Base-by-base conservation (phyloP, 805 yeast genomes). In the Cyberlindnera xylosilytica region DNA sequence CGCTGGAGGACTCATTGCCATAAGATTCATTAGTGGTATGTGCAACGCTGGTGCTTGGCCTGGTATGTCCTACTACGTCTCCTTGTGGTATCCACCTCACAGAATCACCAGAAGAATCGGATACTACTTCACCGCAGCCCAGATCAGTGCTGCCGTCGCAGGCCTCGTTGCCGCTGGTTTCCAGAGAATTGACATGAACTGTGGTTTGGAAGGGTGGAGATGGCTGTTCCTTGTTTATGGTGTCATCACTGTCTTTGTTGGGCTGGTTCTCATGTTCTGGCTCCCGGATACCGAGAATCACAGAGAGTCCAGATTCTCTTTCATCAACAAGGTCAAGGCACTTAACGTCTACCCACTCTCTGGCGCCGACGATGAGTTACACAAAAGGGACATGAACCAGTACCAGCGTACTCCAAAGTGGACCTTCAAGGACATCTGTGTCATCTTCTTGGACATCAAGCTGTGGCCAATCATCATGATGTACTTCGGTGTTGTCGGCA, bases 401-500 rank as follows among this genome's bases (percentile, higher is more conserved):
- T 69, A 85, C 41, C 78, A 78, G 52, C 62, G 54, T 34, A 62
- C 64, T 22, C 44, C 65, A 4, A 49, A 58, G 6, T 87, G 93
- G 91, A 72, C 72, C 0, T 67, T 77, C 69, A 66, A 61, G 29
- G 91, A 86, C 46, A 68, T 87, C 23, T 53, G 63, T 32, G 61
- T 58, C 8, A 74, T 87, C 31, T 50, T 85, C 18, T 53, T 69
- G 23, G 96, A 88, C 58, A 56, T 73, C 34, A 71, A 93, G 50
- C 69, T 83, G 32, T 87, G 90, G 90, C 93, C 95, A 1, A 62
- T 88, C 45, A 69, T 86, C 34, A 69, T 87, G 65, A 87, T 87
- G 96, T 87, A 87, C 64, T 88, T 87, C 60, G 96, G 96, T 16
- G 95, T 85, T 17, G 96, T 87, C 20, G 96, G 96, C 36, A 79